Conservation (phyloP, 1,139 yeast genomes). For the Debaryomyces fabryi region DNA sequence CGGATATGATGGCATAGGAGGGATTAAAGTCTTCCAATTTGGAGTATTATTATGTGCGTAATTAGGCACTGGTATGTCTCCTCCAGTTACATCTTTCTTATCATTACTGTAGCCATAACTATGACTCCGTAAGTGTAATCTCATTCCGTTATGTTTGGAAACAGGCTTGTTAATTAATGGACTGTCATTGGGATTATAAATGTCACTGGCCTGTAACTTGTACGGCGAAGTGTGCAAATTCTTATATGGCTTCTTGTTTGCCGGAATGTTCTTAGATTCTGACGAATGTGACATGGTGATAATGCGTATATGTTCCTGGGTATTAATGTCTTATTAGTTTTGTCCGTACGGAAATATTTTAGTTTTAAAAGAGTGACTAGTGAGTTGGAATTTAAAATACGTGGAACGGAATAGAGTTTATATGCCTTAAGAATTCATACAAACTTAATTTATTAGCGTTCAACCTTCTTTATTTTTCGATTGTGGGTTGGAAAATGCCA, state of each 20-base stretch:
- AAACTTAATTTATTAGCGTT: conserved; percentile 1
- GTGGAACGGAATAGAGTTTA: conserved; percentile 4
- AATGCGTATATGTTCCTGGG: neutral
- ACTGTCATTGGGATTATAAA: conserved; percentile 7
- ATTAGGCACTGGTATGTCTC: neutral
- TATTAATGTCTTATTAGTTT: neutral
- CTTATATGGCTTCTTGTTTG: conserved; percentile 13
- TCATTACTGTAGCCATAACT: conserved; percentile 13
- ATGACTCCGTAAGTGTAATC: conserved; percentile 14
- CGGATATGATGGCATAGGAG: conserved; percentile 19
- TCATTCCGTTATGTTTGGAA: conserved; percentile 1
- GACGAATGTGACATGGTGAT: conserved; percentile 4
- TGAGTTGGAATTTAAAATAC: conserved; percentile 15
- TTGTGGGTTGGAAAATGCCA: neutral
- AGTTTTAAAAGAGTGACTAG: conserved; percentile 17
- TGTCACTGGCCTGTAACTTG: conserved; percentile 9
- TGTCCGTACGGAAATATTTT: conserved; percentile 4
- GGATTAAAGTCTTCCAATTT: conserved; percentile 21
- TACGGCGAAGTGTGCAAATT: conserved; percentile 12
- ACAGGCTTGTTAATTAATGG: conserved; percentile 6
- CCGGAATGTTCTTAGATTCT: conserved; percentile 11
- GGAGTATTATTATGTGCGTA: conserved; percentile 6
- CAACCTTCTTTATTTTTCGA: neutral
- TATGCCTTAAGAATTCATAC: conserved; percentile 5
- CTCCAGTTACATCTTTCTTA: neutral